Base-by-base conservation (phyloP, 441 rosid species). In the Melastoma candidum region DNA sequence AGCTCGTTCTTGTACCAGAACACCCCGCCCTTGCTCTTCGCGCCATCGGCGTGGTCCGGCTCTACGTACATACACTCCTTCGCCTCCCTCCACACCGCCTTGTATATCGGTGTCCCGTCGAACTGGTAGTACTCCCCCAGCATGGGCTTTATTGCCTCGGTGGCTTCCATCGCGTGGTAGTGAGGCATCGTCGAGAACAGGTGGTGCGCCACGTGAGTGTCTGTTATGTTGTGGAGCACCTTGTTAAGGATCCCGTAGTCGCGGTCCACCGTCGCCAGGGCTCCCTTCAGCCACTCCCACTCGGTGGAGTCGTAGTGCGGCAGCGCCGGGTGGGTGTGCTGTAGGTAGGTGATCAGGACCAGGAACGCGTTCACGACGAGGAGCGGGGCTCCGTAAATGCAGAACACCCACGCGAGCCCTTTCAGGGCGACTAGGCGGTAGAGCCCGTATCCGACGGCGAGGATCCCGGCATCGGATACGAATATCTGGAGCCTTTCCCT, bases 221-320 rank as follows among this genome's bases (percentile, higher is more conserved):
- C 98, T 0, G 97, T 84, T 26, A 92, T 88, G 61, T 84, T 67
- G 67, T 92, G 97, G 82, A 92, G 80, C 12, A 88, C 85, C 77
- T 71, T 81, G 78, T 88, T 92, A 79, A 92, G 45, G 63, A 88
- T 63, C 26, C 97, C 98, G 7, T 92, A 92, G 69, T 88, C 97
- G 65, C 98, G 76, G 62, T 92, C 98, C 0, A 82, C 83, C 0
- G 98, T 93, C 0, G 98, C 82, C 11, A 88, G 62, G 29, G 98
- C 98, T 53, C 98, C 98, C 53, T 82, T 69, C 2, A 93, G 60
- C 98, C 98, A 93, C 56, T 93, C 98, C 98, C 98, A 93, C 53
- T 84, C 97, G 0, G 88, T 74, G 1, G 95, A 72, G 60, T 88
- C 83, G 27, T 92, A 92, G 53, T 92, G 98, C 0, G 98, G 98